Evolutionary conservation across 2,329 filamentous ascomycete species (phyloP).

Genomic region (Colletotrichum orchidophilum): DNA sequence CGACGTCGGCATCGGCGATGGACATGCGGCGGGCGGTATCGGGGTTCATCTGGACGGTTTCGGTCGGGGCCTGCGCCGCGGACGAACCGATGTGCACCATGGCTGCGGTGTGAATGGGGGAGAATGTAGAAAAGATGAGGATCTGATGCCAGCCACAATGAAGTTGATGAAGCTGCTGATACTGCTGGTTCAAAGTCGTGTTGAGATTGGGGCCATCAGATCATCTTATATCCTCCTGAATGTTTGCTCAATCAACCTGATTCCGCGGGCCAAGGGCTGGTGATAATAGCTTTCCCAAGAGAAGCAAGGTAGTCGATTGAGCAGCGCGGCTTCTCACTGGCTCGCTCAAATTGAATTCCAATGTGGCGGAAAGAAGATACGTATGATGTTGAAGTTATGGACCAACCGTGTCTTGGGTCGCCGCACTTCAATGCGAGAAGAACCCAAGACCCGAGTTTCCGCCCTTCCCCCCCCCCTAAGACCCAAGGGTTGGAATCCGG

Average conservation of each 20-base stretch:
- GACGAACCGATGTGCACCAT: slow-evolving; percentile 13
- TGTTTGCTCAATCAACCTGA: not conserved
- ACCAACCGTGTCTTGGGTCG: not conserved
- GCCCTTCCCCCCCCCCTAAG: not conserved
- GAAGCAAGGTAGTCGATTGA: not conserved
- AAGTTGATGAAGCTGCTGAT: not conserved
- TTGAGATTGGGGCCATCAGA: slow-evolving; percentile 2
- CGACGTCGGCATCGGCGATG: not conserved
- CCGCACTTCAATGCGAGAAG: slow-evolving; percentile 4
- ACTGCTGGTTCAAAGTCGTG: not conserved
- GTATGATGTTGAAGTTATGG: slow-evolving; percentile 24
- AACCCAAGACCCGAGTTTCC: not conserved
- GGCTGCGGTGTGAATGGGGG: not conserved
- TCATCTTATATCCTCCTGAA: slow-evolving; percentile 20
- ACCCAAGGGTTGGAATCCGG: slow-evolving; percentile 11
- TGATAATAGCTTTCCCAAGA: slow-evolving; percentile 6
- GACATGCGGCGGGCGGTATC: slow-evolving; percentile 12
- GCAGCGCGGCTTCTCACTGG: slow-evolving; percentile 24
- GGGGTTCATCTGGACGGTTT: slow-evolving; percentile 9
- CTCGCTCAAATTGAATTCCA: slow-evolving; percentile 28
- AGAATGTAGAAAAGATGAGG: not conserved
- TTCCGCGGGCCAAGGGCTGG: slow-evolving; percentile 9
- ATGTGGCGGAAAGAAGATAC: slow-evolving; percentile 13
- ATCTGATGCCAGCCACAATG: not conserved
- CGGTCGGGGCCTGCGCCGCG: not conserved